Evolutionary conservation across 495 filamentous ascomycete genomes (phyloP), one percentile per base, ranked within the genome.

Genomic region (Tuber brumale): DNA sequence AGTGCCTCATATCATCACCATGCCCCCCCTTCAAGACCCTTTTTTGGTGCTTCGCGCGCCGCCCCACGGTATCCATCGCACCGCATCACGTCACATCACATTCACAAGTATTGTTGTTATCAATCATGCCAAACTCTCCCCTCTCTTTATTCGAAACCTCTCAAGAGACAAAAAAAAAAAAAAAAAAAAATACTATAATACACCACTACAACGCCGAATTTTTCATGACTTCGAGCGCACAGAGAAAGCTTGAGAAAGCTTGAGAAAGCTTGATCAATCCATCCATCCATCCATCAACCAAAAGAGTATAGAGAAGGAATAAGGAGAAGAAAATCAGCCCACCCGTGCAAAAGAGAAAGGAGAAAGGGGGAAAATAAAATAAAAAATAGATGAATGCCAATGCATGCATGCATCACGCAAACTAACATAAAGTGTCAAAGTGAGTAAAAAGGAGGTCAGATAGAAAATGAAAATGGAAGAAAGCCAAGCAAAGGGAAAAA

Each of bases 321-420:
- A 77, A 71, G 44, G 23, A 27, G 16, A 35, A 70, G 51, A 76
- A 75, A 71, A 61, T 71, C 61, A 72, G 42, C 43, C 70, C 18
- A 71, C 27, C 70, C 35, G 43, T 71, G 43, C 39, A 44, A 70
- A 8, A 37, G 0, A 71, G 42, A 71, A 35, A 71, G 45, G 21
- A 21, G 46, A 72, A 74, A 77, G 61, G 43, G 19, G 18, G 12
- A 39, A 42, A 27, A 57, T 70, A 73, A 48, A 45, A 74, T 66
- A 73, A 46, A 76, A 80, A 74, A 75, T 66, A 69, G 70, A 80
- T 70, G 72, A 74, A 81, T 81, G 78, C 78, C 72, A 77, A 81
- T 77, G 78, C 74, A 81, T 74, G 75, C 79, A 61, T 69, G 69
- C 72, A 81, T 78, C 69, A 81, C 75, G 69, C 77, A 81, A 74